A percentile compares a stretch with the other conserved stretches of the same genome.
These are phyloP conservation scores for Lactifluus rugatus DNA, from an alignment of 768 basidiomycete species.

Conservation along the genomic window DNA sequence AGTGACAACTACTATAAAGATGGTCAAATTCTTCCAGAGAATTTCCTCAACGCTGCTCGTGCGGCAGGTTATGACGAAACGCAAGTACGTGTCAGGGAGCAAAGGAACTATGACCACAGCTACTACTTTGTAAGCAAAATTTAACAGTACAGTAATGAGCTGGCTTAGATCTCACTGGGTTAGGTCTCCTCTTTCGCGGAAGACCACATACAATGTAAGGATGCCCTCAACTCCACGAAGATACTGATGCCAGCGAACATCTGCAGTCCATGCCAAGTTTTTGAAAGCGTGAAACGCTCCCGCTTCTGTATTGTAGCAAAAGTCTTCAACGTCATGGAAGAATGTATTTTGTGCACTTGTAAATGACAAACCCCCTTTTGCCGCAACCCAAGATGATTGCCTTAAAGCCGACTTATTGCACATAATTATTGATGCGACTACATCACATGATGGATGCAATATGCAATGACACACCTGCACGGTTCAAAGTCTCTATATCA, in stretches of 20 bases:
- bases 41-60: constrained; percentile 72
- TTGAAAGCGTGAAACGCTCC: constrained; percentile 51
- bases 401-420: too few relatives aligned
- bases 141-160: not conserved
- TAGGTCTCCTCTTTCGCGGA: constrained; percentile 85
- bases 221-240: constrained; percentile 14
- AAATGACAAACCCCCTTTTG: too few relatives aligned
- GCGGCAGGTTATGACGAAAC: constrained; percentile 61
- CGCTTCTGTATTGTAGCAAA: not conserved
- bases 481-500: too few relatives aligned
- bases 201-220: constrained; percentile 76
- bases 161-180: not conserved
- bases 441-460: too few relatives aligned
- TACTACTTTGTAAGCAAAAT: constrained; percentile 71
- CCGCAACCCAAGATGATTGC: too few relatives aligned
- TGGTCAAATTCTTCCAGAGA: constrained; percentile 84
- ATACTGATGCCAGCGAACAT: constrained; percentile 20
- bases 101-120: constrained; percentile 81
- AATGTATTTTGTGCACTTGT: not conserved
- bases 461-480: too few relatives aligned
- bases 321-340: not conserved
- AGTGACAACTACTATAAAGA: constrained; percentile 76
- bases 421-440: too few relatives aligned
- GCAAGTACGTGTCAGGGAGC: constrained; percentile 68
- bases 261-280: constrained; percentile 76